Base-by-base conservation (phyloP, 1,284 basidiomycete species). In the Thelephora terrestris region DNA sequence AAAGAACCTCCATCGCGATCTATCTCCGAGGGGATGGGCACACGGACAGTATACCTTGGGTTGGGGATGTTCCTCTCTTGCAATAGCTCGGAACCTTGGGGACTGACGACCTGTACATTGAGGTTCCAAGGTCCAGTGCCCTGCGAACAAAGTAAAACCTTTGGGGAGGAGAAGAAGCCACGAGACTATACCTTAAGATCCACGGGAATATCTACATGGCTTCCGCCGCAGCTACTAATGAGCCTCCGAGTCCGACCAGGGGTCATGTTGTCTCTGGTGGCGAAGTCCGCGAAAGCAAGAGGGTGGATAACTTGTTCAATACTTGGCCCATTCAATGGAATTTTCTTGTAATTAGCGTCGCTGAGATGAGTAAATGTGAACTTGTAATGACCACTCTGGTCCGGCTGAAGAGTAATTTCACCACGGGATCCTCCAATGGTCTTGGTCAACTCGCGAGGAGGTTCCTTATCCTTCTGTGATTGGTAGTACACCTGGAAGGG, bases 251-350 rank as follows among this genome's bases (percentile, higher is more conserved):
- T 72, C 39, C 71, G 66, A 29, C 61, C 53, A 20, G 58, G 53
- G n/a, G 62, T 59, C 29, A 62, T 63, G n/a, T 72, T 64, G 6
- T 32, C 29, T 12, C 29, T 32, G 29, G 29, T 32, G 24, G 72
- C 69, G 58, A 95, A 89, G 52, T 83, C 78, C 2, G 86, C 91
- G 43, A 78, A 78, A 0, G 91, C 91, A 24, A 90, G 72, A 0
- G 90, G 90, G 61, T 93, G 91, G n/a, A 95, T 86, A 20, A 84
- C 75, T 64, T 94, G 90, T 47, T 85, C 79, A 54, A 91, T 86
- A 43, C 78, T 83, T 14, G 81, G 79, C 14, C 82, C 82, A 43
- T 81, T 70, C 16, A 91, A 67, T 23, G 78, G 74, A 14, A 91
- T 72, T 53, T 79, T 79, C 55, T 77, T 73, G 66, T 99, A 98